Evolutionary conservation across 495 filamentous ascomycete species (phyloP), one percentile per base, ranked within the genome.

Genomic region (Diplogelasinospora grovesii): DNA sequence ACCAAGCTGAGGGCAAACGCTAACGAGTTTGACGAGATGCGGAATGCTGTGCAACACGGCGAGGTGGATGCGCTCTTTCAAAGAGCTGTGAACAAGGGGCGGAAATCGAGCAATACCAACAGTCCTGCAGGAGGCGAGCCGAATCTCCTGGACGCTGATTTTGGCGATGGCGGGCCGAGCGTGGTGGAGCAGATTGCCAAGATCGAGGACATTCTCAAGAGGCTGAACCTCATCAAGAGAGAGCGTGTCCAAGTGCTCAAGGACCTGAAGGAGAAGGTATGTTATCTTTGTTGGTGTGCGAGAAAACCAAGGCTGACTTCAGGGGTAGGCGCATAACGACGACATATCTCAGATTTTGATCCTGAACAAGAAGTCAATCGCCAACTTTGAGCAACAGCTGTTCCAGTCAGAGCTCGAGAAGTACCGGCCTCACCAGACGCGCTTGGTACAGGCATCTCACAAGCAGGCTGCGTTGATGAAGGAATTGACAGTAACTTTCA

Each of bases 301-400:
- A 16, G 5, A 20, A 11, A 26, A 25, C 16, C 10, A 6, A 7
- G 9, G 15, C 61, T 73, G 32, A 75, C 46, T 27, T 11, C 15
- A 9, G 9, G 2, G 15, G 19, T 42, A 98, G 90, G 82, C 90
- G 33, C 92, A 92, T 63, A 84, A 81, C 52, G 93, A 98, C 52
- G 93, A 98, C 54, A 97, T 97, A 47, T 95, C 90, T 9, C 89
- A 93, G 53, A 88, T 97, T 18, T 66, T 97, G 49, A 97, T 98
- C 33, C 70, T 98, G 25, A 98, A 98, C 70, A 95, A 96, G 55
- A 96, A 96, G 55, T 80, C 87, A 2, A 86, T 96, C 46, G 70
- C 86, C 22, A 87, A 82, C 55, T 88, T 87, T 53, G 92, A 97
- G 56, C 82, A 69, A 21, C 84, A 90, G 53, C 76, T 97, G 9